Conservation (phyloP, 306 rosid genomes). For the Gynostemma pentaphyllum region DNA sequence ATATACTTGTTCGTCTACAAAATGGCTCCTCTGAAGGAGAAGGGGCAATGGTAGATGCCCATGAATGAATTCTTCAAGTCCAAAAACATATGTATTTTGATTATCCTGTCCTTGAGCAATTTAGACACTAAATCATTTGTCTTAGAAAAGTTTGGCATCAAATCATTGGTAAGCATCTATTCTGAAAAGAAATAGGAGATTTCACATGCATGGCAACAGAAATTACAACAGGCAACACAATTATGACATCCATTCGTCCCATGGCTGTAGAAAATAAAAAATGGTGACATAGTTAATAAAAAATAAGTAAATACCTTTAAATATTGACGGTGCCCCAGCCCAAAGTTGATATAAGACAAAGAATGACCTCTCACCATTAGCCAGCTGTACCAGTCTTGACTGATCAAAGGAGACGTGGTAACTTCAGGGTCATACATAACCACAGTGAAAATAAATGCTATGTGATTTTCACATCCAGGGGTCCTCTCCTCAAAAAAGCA, state of each 20-base stretch:
- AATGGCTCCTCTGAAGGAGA: not conserved
- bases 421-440: constrained; percentile 19
- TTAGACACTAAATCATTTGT: not conserved
- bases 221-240: not conserved
- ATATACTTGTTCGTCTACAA: not conserved
- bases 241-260: not conserved
- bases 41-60: not conserved
- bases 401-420: constrained; percentile 28
- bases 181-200: not conserved
- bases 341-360: constrained; percentile 93
- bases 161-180: not conserved
- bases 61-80: not conserved
- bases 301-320: constrained; percentile 61
- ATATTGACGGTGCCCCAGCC: constrained; percentile 64
- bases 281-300: not conserved
- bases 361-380: constrained; percentile 67
- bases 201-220: not conserved
- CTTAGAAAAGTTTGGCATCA: not conserved
- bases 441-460: too few relatives aligned
- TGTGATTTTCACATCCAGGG: constrained; percentile 1
- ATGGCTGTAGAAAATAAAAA: not conserved
- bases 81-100: not conserved
- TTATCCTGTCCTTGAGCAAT: not conserved
- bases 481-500: not conserved
- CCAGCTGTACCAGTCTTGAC: constrained; percentile 86